These are phyloP conservation scores for Globisporangium polare DNA, from an alignment of 352 stramenopile genomes.

Conservation along the genomic window DNA sequence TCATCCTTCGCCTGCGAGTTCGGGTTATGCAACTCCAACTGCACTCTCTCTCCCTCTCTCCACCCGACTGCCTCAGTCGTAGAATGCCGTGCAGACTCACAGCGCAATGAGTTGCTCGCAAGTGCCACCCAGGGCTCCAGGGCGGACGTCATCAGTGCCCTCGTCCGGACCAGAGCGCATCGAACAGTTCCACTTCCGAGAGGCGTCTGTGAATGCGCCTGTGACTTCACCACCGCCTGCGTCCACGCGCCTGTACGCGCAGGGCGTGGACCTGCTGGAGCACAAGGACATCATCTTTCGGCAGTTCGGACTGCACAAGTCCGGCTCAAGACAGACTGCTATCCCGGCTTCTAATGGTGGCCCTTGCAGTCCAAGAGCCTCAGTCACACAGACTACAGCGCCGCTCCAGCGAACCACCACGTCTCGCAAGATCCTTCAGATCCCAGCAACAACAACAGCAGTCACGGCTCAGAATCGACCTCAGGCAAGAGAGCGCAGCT, in stretches of 20 bases:
- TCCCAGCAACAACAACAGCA: not conserved
- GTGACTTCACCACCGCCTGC: slow-evolving; percentile 15
- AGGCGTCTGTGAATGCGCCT: not conserved
- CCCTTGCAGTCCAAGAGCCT: not conserved
- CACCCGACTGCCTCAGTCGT: not conserved
- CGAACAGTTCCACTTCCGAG: slow-evolving; percentile 9
- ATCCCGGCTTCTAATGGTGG: not conserved
- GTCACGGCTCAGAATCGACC: not conserved
- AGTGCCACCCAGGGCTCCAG: no score
- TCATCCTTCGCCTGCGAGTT: not conserved
- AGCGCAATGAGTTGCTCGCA: not conserved
- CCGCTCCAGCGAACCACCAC: slow-evolving; percentile 1
- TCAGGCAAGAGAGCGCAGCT: not conserved
- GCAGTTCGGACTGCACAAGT: slow-evolving; percentile 48
- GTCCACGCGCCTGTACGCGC: slow-evolving; percentile 53
- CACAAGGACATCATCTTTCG: slow-evolving; percentile 60
- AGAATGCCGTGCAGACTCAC: not conserved
- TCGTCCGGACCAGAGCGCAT: not conserved
- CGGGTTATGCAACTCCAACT: not conserved
- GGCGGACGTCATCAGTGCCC: no score
- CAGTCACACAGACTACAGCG: not conserved
- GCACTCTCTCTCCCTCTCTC: not conserved
- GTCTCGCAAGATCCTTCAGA: slow-evolving; percentile 4
- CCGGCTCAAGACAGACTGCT: not conserved
- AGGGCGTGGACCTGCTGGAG: slow-evolving; percentile 45